Conservation (phyloP, 169 alveolate genomes). For the Cryptosporidium sp. region DNA sequence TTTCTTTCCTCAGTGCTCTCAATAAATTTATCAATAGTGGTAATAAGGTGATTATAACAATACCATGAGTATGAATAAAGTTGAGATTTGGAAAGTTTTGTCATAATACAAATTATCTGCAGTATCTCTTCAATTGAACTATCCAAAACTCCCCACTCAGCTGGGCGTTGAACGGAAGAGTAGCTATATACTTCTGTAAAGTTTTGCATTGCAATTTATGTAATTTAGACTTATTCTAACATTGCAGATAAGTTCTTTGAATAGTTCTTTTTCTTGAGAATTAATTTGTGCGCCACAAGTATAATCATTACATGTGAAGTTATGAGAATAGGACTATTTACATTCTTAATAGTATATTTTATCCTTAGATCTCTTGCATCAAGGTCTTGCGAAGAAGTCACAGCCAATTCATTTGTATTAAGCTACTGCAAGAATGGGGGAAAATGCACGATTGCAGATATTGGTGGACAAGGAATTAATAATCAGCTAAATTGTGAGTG, state of each 20-base stretch:
- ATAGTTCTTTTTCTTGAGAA: neutral
- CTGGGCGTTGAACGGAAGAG: neutral
- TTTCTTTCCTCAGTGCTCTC: neutral
- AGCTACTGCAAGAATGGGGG: constrained; percentile 41
- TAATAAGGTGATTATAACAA: constrained; percentile 58
- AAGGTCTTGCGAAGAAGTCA: constrained; percentile 7
- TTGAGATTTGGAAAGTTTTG: constrained; percentile 43
- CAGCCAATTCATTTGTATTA: constrained; percentile 12
- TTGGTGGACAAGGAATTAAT: constrained; percentile 52
- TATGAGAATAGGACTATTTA: neutral
- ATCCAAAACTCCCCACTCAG: constrained; percentile 48
- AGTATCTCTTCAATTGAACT: constrained; percentile 23
- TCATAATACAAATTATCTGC: neutral
- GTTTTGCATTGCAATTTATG: neutral
- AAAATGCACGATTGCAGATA: constrained; percentile 35
- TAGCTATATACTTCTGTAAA: constrained; percentile 1
- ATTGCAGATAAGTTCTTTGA: neutral
- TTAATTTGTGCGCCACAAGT: neutral
- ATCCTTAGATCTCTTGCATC: constrained; percentile 4
- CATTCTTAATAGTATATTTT: neutral
- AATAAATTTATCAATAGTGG: constrained; percentile 2
- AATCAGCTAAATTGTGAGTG: constrained; percentile 34
- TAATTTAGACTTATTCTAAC: neutral
- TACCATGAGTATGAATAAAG: constrained; percentile 73
- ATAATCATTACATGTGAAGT: neutral